Evolutionary conservation across 2,329 filamentous ascomycete species (phyloP).

Genomic region (Colletotrichum aenigma): DNA sequence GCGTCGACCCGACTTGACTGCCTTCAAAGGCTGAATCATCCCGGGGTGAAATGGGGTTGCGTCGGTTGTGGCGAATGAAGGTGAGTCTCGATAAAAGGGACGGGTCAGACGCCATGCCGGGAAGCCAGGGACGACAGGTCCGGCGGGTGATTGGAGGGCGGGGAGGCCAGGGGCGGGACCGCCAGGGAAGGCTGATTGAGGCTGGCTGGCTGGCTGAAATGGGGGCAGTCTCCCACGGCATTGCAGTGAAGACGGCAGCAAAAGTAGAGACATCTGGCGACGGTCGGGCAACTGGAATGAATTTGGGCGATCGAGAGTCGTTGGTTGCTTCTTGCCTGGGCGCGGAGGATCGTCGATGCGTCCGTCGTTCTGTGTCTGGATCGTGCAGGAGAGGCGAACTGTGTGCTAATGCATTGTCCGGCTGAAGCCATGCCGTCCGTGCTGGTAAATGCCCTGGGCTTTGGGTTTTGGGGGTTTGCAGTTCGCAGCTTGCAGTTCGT

Average conservation of each 20-base stretch:
- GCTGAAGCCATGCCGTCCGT: conserved; percentile 8
- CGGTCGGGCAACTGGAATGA: neutral
- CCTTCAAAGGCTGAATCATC: neutral
- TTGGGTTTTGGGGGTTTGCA: neutral
- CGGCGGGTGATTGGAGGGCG: neutral
- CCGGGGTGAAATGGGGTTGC: neutral
- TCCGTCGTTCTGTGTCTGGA: neutral
- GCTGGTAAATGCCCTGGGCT: neutral
- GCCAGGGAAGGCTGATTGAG: conserved; percentile 1
- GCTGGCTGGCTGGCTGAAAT: neutral
- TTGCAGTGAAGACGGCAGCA: neutral
- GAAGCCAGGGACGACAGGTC: neutral
- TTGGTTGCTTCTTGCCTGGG: neutral
- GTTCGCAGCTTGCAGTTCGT: neutral
- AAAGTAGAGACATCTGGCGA: neutral
- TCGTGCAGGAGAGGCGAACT: neutral
- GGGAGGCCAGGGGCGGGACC: neutral
- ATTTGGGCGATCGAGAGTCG: neutral
- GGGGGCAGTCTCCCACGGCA: neutral
- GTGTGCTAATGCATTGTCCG: conserved; percentile 3
- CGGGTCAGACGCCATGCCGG: neutral
- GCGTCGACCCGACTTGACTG: neutral
- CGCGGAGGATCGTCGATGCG: conserved; percentile 13
- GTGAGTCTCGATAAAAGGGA: neutral
- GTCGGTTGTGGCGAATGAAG: neutral